Evolutionary conservation across 129 eudicot species (phyloP), one percentile per base, ranked within the genome.

Genomic region (Flaveria bidentis): DNA sequence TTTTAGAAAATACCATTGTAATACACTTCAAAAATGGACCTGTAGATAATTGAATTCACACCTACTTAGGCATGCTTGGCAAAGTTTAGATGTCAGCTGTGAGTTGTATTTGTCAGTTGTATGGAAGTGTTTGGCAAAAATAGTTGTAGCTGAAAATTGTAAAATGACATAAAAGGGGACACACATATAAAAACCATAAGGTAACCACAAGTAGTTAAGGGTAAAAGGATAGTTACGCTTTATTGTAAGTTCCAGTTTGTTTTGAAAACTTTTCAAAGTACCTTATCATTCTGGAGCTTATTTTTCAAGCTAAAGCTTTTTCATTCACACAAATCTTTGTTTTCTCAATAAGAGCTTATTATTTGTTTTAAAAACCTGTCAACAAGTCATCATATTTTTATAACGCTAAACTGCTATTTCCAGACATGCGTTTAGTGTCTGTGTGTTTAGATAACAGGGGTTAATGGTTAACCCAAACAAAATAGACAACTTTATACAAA

Each of bases 51-150:
- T 23, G 17, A 23, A 60, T 60, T 60, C 17, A 25, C 4, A 8
- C 26, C 39, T n/a, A 60, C 66, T 60, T 60, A 25, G 66, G 66
- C 25, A 60, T 60, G 39, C 3, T 60, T 60, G 41, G 17, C 66
- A 26, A 60, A 10, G 39, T 60, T 25, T 57, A 22, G 15, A 17
- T 23, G 39, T 60, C 39, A 60, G 39, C 66, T 23, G 33, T 17
- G 23, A 52, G 60, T 52, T 52, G 58, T 22, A 57, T 18, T 20
- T 18, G 16, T 25, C 16, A 60, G 66, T 25, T 11, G 39, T 60
- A 23, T 23, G 36, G 66, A 60, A 23, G 17, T 23, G 66, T 60
- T 60, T 60, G 39, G 66, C 41, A 25, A 23, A 23, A 23, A 16
- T 23, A 60, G 14, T 20, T 60, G 66, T 60, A 60, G 66, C 39